Percentiles rank a stretch among this genome's conserved stretches.
phyloP scores from a whole-genome alignment of 148 eudicot genomes.

The Fallopia convolvulus region DNA sequence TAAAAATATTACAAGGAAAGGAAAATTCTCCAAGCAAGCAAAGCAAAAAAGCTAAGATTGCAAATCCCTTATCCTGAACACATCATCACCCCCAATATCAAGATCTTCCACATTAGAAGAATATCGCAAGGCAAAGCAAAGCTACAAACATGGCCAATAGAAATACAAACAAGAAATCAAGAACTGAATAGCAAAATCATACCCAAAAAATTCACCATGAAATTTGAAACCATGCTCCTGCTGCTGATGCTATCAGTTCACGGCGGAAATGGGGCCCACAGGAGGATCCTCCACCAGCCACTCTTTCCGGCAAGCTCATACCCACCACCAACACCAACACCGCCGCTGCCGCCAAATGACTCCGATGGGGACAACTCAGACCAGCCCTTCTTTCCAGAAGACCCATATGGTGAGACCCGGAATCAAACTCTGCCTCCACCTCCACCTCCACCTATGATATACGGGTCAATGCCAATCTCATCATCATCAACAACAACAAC shows the following conservation, averaged over 20 bases:
- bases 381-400: conserved; percentile 84
- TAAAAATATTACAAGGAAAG: background rate
- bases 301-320: conserved; percentile 50
- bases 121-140: too few relatives aligned
- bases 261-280: conserved; percentile 4
- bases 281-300: conserved; percentile 83
- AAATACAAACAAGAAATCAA: background rate
- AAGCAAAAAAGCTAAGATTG: background rate
- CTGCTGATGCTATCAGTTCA: background rate
- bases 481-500: conserved; percentile 34
- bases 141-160: background rate
- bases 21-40: background rate
- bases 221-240: background rate
- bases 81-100: background rate
- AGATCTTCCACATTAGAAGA: background rate
- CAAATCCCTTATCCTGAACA: background rate
- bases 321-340: conserved; percentile 48
- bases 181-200: too few relatives aligned
- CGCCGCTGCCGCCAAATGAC: conserved; percentile 28
- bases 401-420: conserved; percentile 34
- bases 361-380: conserved; percentile 28
- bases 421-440: conserved; percentile 29
- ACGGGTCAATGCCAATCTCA: conserved; percentile 31
- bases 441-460: conserved; percentile 13
- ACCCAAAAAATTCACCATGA: background rate